phyloP scores from a whole-genome alignment of 306 rosid species.

The Herpetospermum pedunculosum region DNA sequence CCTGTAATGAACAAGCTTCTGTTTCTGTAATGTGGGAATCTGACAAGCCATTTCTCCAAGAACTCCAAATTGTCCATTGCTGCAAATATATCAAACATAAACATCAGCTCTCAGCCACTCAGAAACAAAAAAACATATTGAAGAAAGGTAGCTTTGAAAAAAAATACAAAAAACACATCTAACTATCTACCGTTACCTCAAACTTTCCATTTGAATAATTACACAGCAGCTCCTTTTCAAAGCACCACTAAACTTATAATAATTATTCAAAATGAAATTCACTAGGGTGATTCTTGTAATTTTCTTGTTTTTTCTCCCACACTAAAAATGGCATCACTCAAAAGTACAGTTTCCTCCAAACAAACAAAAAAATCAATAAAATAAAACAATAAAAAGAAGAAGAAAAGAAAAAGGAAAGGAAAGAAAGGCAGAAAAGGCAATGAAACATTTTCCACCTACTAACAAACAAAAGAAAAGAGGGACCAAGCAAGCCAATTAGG shows the following conservation, averaged over 20 bases:
- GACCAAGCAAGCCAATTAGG: conserved; percentile 1
- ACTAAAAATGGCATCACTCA: conserved; percentile 23
- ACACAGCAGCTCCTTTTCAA: neutral
- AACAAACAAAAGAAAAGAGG: conserved; percentile 13
- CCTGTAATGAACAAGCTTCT: conserved; percentile 39
- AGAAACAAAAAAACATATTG: neutral
- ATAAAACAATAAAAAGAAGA: neutral
- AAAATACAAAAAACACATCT: neutral
- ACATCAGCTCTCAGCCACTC: neutral
- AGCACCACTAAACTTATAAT: neutral
- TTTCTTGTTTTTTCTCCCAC: neutral
- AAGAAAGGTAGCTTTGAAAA: neutral
- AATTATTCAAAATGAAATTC: neutral
- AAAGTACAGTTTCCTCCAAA: conserved; percentile 15
- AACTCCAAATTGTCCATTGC: conserved; percentile 46
- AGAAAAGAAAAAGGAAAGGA: neutral
- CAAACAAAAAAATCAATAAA: neutral
- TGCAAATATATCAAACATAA: conserved; percentile 7
- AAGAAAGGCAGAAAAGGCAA: neutral
- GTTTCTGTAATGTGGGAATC: conserved; percentile 38
- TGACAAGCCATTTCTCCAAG: conserved; percentile 36
- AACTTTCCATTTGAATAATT: neutral
- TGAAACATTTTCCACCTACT: conserved; percentile 4
- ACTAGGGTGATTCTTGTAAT: neutral
- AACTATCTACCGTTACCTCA: neutral